Evolutionary conservation across 495 filamentous ascomycete species (phyloP), one percentile per base, ranked within the genome.

Genomic region (Lophiotrema nucula): DNA sequence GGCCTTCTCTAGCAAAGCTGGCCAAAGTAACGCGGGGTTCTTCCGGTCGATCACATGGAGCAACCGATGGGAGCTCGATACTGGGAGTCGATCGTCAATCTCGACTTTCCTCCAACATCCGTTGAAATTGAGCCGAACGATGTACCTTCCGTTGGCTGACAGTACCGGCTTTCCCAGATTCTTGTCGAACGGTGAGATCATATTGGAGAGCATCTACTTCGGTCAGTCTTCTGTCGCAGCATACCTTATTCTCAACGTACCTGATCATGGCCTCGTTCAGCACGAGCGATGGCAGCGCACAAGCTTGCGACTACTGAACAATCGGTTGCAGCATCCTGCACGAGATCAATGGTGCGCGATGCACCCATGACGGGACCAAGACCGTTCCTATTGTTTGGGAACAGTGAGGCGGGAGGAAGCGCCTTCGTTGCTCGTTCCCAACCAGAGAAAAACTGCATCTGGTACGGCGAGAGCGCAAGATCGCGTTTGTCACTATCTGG

Each of bases 271-370:
- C 85, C 85, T 22, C 78, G 80, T 62, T 82, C 82, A 24, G 76
- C 73, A 62, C 86, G 79, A n/a, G 85, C 79, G 37, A 85, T 84
- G 8, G 79, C 84, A 45, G 92, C 90, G 67, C 91, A 97, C 11
- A 99, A 80, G 72, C 92, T 96, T 4, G 95, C 93, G 37, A 99
- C 91, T 4, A 99, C 91, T 4, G 93, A 97, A 65, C 93, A 99
- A 65, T 99, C 93, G 2, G 91, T 91, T 18, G 92, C 86, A 37
- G 95, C 79, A 69, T 97, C 93, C 73, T 99, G 93, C 4, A 95
- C 89, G 12, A 99, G 77, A 69, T 97, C 95, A 47, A 84, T 79
- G 33, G 77, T 76, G 1, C 72, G 64, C 3, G 67, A 66, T 1
- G 79, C 72, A 22, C 68, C 60, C 84, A 90, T 90, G 13, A 79